A percentile compares a stretch with the other conserved stretches of the same genome.
Conservation (phyloP, 148 eudicot genomes). For the Chenopodium quinoa region DNA sequence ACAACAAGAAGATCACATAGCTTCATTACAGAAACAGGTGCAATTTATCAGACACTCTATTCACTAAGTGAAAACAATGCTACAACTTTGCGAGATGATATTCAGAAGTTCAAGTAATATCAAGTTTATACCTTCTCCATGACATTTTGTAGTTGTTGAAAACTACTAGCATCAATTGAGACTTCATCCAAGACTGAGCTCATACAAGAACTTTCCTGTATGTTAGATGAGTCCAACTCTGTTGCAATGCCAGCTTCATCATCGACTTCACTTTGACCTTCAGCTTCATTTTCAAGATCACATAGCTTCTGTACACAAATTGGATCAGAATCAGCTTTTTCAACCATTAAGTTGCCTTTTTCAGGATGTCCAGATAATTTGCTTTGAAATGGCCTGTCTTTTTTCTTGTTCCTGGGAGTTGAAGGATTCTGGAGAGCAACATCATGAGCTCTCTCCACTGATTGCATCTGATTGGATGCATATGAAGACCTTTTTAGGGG, state of each 20-base stretch:
- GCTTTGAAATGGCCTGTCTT: slow-evolving; percentile 33
- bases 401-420: slow-evolving; percentile 36
- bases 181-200: slow-evolving; percentile 62
- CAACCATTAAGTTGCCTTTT: slow-evolving; percentile 28
- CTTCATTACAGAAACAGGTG: neutral
- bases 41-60: slow-evolving; percentile 4
- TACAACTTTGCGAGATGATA: neutral
- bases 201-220: slow-evolving; percentile 52
- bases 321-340: slow-evolving; percentile 32
- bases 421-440: slow-evolving; percentile 38
- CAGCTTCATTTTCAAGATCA: slow-evolving; percentile 32
- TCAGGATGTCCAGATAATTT: slow-evolving; percentile 27
- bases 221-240: slow-evolving; percentile 50
- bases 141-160: slow-evolving; percentile 76
- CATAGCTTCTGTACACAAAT: slow-evolving; percentile 31
- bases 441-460: slow-evolving; percentile 33
- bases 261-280: slow-evolving; percentile 43
- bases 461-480: slow-evolving; percentile 45
- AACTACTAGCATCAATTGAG: slow-evolving; percentile 69
- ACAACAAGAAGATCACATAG: neutral
- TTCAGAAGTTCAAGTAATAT: neutral
- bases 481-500: slow-evolving; percentile 49
- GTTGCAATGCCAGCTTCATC: slow-evolving; percentile 38
- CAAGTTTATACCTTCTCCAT: slow-evolving; percentile 65
- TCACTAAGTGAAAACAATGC: neutral